These are phyloP conservation scores for Allium cepa DNA, from an alignment of 106 monocot species.

Conservation along the genomic window DNA sequence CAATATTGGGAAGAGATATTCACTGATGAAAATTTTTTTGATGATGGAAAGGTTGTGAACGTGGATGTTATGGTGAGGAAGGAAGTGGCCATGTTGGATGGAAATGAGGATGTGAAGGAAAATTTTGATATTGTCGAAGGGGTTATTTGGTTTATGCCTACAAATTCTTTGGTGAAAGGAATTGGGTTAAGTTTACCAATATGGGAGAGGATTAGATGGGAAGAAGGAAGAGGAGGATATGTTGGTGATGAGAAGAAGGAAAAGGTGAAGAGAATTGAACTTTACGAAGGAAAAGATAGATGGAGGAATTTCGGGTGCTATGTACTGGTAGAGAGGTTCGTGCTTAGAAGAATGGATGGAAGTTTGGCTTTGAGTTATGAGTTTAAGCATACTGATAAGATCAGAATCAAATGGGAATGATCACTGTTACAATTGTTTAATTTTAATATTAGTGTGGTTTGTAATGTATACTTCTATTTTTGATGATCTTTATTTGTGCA, in stretches of 20 bases:
- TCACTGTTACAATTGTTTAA: background rate
- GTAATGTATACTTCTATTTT: too few species aligned
- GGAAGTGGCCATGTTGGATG: slow-evolving; percentile 10
- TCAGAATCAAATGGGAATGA: slow-evolving; percentile 9
- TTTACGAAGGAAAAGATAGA: background rate
- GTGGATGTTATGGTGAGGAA: slow-evolving; percentile 6
- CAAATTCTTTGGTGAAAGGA: background rate
- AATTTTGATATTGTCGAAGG: slow-evolving; percentile 2
- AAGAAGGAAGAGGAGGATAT: slow-evolving; percentile 18
- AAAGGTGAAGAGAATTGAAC: slow-evolving; percentile 4
- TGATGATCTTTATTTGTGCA: too few species aligned
- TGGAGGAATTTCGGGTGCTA: slow-evolving; percentile 21
- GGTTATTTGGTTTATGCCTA: slow-evolving; percentile 9
- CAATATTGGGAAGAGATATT: slow-evolving; percentile 45
- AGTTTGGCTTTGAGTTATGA: slow-evolving; percentile 18
- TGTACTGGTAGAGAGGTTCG: slow-evolving; percentile 23
- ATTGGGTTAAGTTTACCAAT: slow-evolving; percentile 12
- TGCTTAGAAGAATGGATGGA: slow-evolving; percentile 22
- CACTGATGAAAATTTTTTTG: slow-evolving; percentile 4
- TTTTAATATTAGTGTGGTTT: too few species aligned
- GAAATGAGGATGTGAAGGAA: slow-evolving; percentile 7
- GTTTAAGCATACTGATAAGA: slow-evolving; percentile 19
- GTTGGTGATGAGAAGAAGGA: slow-evolving; percentile 4
- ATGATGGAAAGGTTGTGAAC: background rate
- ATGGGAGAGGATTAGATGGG: slow-evolving; percentile 22